Evolutionary conservation across 139 green algal species (phyloP), one percentile per base, ranked within the genome.

Genomic region (Microglena sp.): DNA sequence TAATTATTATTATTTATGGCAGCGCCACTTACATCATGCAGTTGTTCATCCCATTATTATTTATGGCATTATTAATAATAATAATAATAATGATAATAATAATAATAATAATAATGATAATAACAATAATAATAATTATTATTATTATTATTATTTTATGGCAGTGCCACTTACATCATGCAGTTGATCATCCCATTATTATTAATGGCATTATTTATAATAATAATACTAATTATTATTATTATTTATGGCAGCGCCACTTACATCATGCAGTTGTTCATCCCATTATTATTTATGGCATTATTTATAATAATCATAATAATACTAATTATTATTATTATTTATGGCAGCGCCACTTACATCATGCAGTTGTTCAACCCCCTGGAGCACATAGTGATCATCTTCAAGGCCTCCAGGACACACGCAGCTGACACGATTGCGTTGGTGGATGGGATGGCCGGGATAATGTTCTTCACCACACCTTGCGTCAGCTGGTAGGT

Each of bases 391-490:
- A 92, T 88, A 50, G 93, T 97, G 24, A 93, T 84, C 50, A 91
- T 88, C 78, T 99, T 99, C 40, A 99, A 73, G 11, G 88, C 84
- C 69, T 99, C 94, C 33, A 97, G 70, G 8, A 91, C 79, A 69
- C 94, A 99, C 2, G 78, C 71, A 2, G 89, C 94, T 6, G 85
- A 82, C 8, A 99, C 71, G 64, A 99, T 96, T 55, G 94, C 94
- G 68, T 99, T 99, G 22, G 94, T 97, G 50, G 91, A 98, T 1
- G 94, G 89, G 35, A 99, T 97, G 61, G 94, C 94, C 0, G 94
- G 94, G 55, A 99, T 97, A 85, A 99, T 99, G 77, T 98, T 98
- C 75, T 99, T 99, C 5, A 96, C 89, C 26, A 99, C 94, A 2
- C 94, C 94, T 67, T 92, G 84, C 0, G 86, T 94, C 62, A 93